Conservation (phyloP, 257 asterid genomes). For the Nicotiana benthamiana region DNA sequence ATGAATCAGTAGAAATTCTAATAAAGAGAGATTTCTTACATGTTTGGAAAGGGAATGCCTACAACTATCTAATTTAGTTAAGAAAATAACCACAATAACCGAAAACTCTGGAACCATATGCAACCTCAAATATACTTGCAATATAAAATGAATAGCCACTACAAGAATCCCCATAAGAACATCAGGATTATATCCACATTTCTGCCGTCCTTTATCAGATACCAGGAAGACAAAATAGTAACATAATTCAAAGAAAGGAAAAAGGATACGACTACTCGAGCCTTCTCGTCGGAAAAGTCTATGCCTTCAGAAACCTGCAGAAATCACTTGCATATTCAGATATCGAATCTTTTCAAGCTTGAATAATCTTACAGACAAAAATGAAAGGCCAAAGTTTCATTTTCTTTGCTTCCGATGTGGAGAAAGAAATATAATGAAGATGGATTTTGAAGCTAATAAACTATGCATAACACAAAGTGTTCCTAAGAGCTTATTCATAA, state of each 20-base stretch:
- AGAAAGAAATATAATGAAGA: neutral
- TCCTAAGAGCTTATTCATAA: neutral
- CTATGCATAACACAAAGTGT: neutral
- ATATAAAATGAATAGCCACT: neutral
- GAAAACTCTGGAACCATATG: neutral
- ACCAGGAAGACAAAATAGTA: slow-evolving; percentile 10
- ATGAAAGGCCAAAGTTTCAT: neutral
- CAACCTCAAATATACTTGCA: neutral
- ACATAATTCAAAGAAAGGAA: slow-evolving; percentile 6
- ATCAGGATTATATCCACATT: neutral
- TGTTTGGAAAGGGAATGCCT: slow-evolving; percentile 94
- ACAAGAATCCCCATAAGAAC: neutral
- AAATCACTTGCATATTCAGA: slow-evolving; percentile 9
- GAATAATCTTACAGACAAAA: neutral
- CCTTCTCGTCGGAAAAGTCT: slow-evolving; percentile 95
- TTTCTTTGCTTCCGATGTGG: neutral
- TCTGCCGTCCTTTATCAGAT: neutral
- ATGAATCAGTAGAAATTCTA: slow-evolving; percentile 8
- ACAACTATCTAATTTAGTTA: slow-evolving; percentile 74
- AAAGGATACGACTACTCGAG: slow-evolving; percentile 96
- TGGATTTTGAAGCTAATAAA: neutral
- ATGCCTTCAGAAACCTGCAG: slow-evolving; percentile 97
- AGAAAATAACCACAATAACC: slow-evolving; percentile 26
- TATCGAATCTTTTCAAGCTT: neutral
- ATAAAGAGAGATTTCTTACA: slow-evolving; percentile 43